These are phyloP conservation scores for Borovskyia barvae DNA, from an alignment of 208 protist genomes.

Conservation along the genomic window DNA sequence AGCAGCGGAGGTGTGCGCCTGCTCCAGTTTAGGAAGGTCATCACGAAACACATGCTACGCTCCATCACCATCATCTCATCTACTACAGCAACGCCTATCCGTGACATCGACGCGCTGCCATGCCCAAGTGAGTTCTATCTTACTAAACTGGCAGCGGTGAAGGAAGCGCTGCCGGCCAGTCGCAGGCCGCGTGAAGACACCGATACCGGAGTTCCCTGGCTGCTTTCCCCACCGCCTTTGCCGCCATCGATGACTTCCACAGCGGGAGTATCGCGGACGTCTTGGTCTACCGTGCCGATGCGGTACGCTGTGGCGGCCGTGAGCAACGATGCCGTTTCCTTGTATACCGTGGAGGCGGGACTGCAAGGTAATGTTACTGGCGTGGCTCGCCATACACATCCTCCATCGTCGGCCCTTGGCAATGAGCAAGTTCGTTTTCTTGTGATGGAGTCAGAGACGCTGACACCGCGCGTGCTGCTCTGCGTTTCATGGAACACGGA, in stretches of 20 bases:
- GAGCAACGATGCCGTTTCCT: constrained; percentile 36
- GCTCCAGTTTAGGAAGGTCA: constrained; percentile 48
- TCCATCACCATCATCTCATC: constrained; percentile 27
- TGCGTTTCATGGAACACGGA: constrained; percentile 59
- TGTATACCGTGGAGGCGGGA: constrained; percentile 41
- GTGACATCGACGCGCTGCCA: constrained; percentile 37
- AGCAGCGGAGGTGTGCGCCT: constrained; percentile 38
- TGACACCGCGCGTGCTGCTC: constrained; percentile 26
- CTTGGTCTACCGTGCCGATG: constrained; percentile 20
- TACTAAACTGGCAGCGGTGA: neutral
- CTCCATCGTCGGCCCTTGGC: constrained; percentile 19
- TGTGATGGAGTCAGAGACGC: constrained; percentile 17
- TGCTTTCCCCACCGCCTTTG: constrained; percentile 14
- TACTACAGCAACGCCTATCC: constrained; percentile 19
- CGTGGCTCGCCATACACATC: constrained; percentile 32
- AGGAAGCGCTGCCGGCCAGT: constrained; percentile 7
- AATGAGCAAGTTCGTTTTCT: constrained; percentile 55
- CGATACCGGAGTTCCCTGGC: constrained; percentile 10
- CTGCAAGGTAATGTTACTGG: constrained; percentile 20
- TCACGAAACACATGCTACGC: constrained; percentile 47
- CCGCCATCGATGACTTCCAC: constrained; percentile 1
- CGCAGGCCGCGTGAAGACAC: neutral
- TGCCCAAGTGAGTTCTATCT: constrained; percentile 27
- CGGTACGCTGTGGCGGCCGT: constrained; percentile 51
- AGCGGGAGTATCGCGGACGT: constrained; percentile 13